Evolutionary conservation across 345 rosid genomes (phyloP), one percentile per base, ranked within the genome.

Genomic region (Geranium rotundifolium): DNA sequence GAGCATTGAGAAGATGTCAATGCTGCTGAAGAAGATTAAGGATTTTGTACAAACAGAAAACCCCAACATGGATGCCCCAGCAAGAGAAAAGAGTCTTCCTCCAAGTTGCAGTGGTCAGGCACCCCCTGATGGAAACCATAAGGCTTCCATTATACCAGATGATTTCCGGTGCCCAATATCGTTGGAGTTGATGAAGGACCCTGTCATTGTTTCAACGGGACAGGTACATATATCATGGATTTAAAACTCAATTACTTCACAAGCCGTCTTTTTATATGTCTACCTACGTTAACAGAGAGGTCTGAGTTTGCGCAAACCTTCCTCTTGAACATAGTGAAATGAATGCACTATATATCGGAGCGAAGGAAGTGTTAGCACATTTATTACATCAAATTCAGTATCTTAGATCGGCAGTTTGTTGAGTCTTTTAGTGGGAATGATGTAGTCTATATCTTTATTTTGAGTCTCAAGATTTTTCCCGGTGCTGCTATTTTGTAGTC

Each of bases 81-180:
- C 66, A 7, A 67, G 76, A 46, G 83, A 73, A 55, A 81, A 78
- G 54, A 73, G 73, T 61, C 65, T 59, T 61, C 75, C 76, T 60
- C 75, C 80, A 3, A 63, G 82, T 64, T 71, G 79, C 49, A 74
- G 79, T 52, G 96, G 87, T 57, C 89, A 82, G 64, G 76, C 88
- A 62, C 76, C 86, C 31, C 67, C 65, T 1, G 87, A 81, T 54
- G 82, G 73, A 49, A 87, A 74, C 76, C 93, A 75, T 72, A 86
- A 80, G 71, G 73, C 77, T 19, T 86, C 86, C 0, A 84, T 85
- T 69, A 80, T 93, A 70, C 97, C 99, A 7, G 95, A 88, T 66
- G 99, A 90, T 79, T 93, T 90, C 76, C 99, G 92, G 37, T 93
- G 99, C 75, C 97, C 99, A 17, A 93, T 93, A 69, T 90, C 97